Percentiles rank a stretch among this genome's conserved stretches.
Evolutionary conservation across 139 green algal species (phyloP).

Genomic region (Dunaliella sp.): DNA sequence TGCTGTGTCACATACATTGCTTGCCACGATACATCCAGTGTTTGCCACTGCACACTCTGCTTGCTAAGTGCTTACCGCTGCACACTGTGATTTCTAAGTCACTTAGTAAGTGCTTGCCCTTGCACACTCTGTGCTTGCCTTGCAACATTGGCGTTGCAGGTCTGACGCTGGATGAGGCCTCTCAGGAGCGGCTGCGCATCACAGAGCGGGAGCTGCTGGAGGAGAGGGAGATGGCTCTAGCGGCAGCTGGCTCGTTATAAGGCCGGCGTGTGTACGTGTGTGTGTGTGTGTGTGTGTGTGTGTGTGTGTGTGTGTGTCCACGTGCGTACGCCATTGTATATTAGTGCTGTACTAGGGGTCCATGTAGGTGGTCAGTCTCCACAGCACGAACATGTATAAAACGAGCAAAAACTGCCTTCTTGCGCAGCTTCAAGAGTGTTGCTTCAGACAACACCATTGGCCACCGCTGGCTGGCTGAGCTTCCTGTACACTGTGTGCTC

Average conservation of each 20-base stretch:
- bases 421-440: too few species aligned
- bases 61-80: not conserved
- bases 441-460: too few species aligned
- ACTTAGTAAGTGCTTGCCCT: not conserved
- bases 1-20: too few species aligned
- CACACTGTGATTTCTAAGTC: not conserved
- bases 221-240: conserved; percentile 69
- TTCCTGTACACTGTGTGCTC: too few species aligned
- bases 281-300: not conserved
- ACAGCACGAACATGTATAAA: not conserved
- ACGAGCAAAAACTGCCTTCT: not conserved
- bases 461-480: too few species aligned
- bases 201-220: conserved; percentile 89
- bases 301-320: not conserved
- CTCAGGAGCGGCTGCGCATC: conserved; percentile 63
- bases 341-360: not conserved
- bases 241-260: not conserved
- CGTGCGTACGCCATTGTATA: not conserved
- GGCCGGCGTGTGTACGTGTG: not conserved
- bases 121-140: not conserved
- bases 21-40: not conserved
- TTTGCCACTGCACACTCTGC: not conserved
- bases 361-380: not conserved
- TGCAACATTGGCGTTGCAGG: conserved; percentile 27
- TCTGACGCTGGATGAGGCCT: conserved; percentile 73